Conservation (phyloP, 2,329 filamentous ascomycete genomes). For the Trematosphaeria pertusa region DNA sequence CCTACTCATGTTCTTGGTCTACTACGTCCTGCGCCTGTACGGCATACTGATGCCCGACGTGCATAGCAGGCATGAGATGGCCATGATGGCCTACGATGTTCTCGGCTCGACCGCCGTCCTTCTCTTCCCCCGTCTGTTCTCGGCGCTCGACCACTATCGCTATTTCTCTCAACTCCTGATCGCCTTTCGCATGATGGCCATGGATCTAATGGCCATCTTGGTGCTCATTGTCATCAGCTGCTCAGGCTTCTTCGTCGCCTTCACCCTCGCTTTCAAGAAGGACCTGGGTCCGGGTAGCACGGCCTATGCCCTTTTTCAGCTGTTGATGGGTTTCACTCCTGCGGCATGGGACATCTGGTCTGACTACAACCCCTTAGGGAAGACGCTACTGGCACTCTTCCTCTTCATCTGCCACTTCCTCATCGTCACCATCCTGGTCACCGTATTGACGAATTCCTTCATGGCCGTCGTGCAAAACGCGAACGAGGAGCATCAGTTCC, state of each 20-base stretch:
- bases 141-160: slow-evolving; percentile 89
- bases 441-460: slow-evolving; percentile 95
- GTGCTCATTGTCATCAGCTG: slow-evolving; percentile 85
- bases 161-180: slow-evolving; percentile 96
- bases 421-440: slow-evolving; percentile 91
- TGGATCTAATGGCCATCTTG: slow-evolving; percentile 85
- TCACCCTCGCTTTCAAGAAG: slow-evolving; percentile 78
- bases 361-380: slow-evolving; percentile 80
- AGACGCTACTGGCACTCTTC: slow-evolving; percentile 77
- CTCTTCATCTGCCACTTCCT: slow-evolving; percentile 95
- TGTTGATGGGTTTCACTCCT: slow-evolving; percentile 94
- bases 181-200: slow-evolving; percentile 91
- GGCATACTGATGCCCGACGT: slow-evolving; percentile 83
- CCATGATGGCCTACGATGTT: slow-evolving; percentile 91
- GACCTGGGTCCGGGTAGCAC: slow-evolving; percentile 74
- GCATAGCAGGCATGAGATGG: slow-evolving; percentile 67
- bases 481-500: slow-evolving; percentile 87
- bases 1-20: slow-evolving; percentile 80
- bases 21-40: slow-evolving; percentile 89
- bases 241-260: slow-evolving; percentile 95
- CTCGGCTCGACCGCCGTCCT: slow-evolving; percentile 89
- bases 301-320: slow-evolving; percentile 92
- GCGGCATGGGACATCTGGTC: slow-evolving; percentile 92
- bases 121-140: slow-evolving; percentile 89
- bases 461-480: slow-evolving; percentile 94